Percentiles rank a stretch among this genome's conserved stretches.
phyloP scores from a whole-genome alignment of 371 early-diverging fungal genomes.

The Rhizomucor miehei region DNA sequence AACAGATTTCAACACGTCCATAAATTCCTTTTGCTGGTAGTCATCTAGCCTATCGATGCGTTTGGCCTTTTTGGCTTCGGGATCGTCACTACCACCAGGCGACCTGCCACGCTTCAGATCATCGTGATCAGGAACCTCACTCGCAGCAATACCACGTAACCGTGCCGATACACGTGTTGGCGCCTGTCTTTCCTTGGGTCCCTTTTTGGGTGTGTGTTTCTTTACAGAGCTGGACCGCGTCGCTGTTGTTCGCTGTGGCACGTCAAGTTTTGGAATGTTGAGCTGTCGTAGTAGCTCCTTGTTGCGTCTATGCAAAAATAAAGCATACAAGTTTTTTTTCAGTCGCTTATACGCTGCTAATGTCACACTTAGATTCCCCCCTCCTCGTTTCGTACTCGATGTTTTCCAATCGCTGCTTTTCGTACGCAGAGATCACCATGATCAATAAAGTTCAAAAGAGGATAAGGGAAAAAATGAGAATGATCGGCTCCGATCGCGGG shows the following conservation, averaged over 20 bases:
- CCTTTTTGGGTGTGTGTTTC: slow-evolving; percentile 17
- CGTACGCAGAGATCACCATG: slow-evolving; percentile 34
- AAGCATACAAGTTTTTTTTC: neutral
- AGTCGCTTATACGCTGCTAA: neutral
- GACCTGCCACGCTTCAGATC: neutral
- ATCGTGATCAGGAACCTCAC: slow-evolving; percentile 7
- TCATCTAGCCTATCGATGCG: slow-evolving; percentile 25
- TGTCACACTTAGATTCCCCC: too few species aligned
- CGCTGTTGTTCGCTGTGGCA: slow-evolving; percentile 3
- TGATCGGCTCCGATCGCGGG: too few species aligned
- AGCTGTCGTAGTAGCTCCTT: slow-evolving; percentile 36
- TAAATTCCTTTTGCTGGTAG: slow-evolving; percentile 20
- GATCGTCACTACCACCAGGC: neutral
- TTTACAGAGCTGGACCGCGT: slow-evolving; percentile 1
- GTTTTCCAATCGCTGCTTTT: slow-evolving; percentile 42
- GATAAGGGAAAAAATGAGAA: too few species aligned
- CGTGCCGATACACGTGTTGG: slow-evolving; percentile 42
- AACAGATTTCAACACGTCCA: slow-evolving; percentile 17
- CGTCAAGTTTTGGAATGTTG: slow-evolving; percentile 21
- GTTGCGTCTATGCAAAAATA: slow-evolving; percentile 28
- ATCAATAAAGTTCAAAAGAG: too few species aligned
- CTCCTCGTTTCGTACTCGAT: slow-evolving; percentile 48
- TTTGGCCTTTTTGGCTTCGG: slow-evolving; percentile 8
- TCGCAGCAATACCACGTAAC: slow-evolving; percentile 32
- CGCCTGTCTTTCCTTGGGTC: slow-evolving; percentile 16